Base-by-base conservation (phyloP, 129 eudicot species). In the Arctium lappa region DNA sequence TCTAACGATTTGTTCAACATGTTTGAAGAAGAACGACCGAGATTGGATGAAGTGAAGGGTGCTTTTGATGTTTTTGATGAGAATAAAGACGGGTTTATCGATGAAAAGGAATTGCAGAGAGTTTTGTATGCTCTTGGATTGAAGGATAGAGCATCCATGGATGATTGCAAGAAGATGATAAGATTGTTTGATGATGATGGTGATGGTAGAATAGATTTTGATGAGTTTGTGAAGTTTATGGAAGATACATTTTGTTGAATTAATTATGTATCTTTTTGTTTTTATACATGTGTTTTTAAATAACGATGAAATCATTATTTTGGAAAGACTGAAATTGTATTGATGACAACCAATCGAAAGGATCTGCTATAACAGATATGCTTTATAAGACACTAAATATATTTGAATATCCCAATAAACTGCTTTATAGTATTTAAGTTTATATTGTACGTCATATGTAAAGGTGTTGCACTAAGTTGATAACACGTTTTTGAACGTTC, bases 31-130 rank as follows among this genome's bases (percentile, higher is more conserved):
- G 83, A 78, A 29, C 85, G 72, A 1, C 91, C 94, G 11, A 84
- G 74, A 44, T 84, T 87, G 84, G 92, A 87, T 48, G 98, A 95
- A 73, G 91, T 89, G 30, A 87, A 82, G 76, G 90, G 60, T 38
- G 97, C 98, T 72, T 92, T 95, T 79, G 92, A 91, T 76, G 97
- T 92, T 81, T 95, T 91, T 90, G 98, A 95, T 81, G 80, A 86
- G 74, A 88, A 90, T 71, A 79, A 80, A 82, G 98, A 95, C 80
- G 98, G 98, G 69, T 95, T 88, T 86, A 89, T 95, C 75, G 97
- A 95, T 80, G 94, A 85, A 15, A 36, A n/a, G 63, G 98, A 95
- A 76, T 84, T 95, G 85, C 91, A 87, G 10, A 91, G 81, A 63
- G 93, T 95, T 80, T 79, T 95, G 2, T 34, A 27, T 76, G 86